Base-by-base conservation (phyloP, 176 grass and related monocot genomes). In the Microstegium vimineum region DNA sequence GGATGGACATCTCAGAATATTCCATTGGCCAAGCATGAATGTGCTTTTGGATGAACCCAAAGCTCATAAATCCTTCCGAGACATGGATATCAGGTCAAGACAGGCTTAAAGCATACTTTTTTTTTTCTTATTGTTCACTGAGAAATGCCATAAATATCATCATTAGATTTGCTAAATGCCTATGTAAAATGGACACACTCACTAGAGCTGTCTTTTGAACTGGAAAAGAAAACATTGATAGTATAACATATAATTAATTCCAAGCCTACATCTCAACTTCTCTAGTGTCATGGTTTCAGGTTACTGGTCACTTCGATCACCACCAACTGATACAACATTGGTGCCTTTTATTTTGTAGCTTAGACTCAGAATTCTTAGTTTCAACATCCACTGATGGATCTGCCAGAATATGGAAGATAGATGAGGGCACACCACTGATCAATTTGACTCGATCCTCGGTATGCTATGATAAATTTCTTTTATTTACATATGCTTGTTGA, bases 11-110 rank as follows among this genome's bases (percentile, higher is more conserved):
- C 87, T 99, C 49, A 93, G 89, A 86, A 91, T 99, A 90, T 95
- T 95, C 72, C 89, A 90, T 66, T 99, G 96, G 96, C 93, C 93
- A 79, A 95, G 89, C 83, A 72, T 90, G 89, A 89, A 92, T 77
- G 63, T 95, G 72, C 85, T 95, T 57, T 86, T 99, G 75, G 96
- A 99, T 91, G 89, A 99, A 90, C 91, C 96, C 73, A 99, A 93
- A 66, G 96, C 93, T 67, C 96, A 99, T 74, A 99, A 85, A 76
- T 95, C 96, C 38, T 99, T 99, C 65, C 68, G 74, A 75, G 96
- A 99, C 83, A 99, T 99, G 93, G 96, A 99, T 87, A 99, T 99
- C 66, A 99, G 93, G 96, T 99, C 79, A 84, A 74, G 52, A 25
- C 36, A 90, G 61, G 35, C 5, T 57, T 31, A 34, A 76, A 43